Evolutionary conservation across 2,329 filamentous ascomycete genomes (phyloP).

Genomic region (Endothia cerciana): DNA sequence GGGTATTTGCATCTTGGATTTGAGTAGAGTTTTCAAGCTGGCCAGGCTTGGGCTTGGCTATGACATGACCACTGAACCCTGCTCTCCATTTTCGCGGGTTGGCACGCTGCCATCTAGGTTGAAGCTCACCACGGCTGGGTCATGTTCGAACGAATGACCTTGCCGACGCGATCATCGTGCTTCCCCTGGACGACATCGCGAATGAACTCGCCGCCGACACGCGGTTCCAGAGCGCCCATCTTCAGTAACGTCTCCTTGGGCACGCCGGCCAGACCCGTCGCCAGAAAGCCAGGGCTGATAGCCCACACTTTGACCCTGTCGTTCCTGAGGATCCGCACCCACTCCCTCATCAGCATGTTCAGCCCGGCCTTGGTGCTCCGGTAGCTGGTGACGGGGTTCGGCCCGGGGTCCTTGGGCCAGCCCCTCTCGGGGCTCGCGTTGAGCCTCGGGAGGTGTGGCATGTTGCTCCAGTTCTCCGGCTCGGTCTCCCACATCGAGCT

Average conservation of each 20-base stretch:
- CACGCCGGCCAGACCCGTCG: slow-evolving; percentile 20
- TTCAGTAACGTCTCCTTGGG: slow-evolving; percentile 39
- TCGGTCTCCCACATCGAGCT: slow-evolving; percentile 42
- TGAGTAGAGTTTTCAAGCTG: not conserved
- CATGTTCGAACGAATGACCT: slow-evolving; percentile 15
- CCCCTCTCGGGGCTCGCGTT: slow-evolving; percentile 37
- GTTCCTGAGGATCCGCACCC: slow-evolving; percentile 42
- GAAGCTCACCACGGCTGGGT: slow-evolving; percentile 17
- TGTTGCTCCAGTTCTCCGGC: slow-evolving; percentile 35
- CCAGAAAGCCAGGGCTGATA: slow-evolving; percentile 23
- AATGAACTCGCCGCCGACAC: slow-evolving; percentile 44
- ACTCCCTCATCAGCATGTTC: slow-evolving; percentile 55
- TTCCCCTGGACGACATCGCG: slow-evolving; percentile 37
- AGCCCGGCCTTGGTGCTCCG: slow-evolving; percentile 48
- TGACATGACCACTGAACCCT: not conserved
- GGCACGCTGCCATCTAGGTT: too few species aligned
- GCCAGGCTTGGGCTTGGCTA: not conserved
- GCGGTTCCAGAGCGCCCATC: slow-evolving; percentile 41
- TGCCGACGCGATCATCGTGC: slow-evolving; percentile 23
- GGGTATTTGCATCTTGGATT: not conserved
- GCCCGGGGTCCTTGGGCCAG: slow-evolving; percentile 49
- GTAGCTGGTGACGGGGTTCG: slow-evolving; percentile 38
- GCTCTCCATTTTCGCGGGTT: too few species aligned
- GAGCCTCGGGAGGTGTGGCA: slow-evolving; percentile 27
- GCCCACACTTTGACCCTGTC: slow-evolving; percentile 49